Conservation (phyloP, 1,284 basidiomycete genomes). For the Austroboletus niveus region DNA sequence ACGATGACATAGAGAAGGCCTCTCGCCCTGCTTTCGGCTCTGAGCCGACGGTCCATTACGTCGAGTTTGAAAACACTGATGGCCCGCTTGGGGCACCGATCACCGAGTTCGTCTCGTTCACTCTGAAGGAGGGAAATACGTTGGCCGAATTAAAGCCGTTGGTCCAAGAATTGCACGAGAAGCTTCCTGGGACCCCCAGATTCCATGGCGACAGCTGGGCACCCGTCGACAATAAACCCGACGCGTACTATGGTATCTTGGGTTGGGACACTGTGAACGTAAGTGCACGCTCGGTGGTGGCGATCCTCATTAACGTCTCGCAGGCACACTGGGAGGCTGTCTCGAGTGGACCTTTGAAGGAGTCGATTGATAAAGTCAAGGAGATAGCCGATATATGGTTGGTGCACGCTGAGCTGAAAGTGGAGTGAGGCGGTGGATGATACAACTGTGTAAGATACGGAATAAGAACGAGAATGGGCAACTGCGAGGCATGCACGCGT, state of each 20-base stretch:
- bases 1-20: slow-evolving; percentile 1
- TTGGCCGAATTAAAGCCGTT: slow-evolving; percentile 21
- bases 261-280: slow-evolving; percentile 34
- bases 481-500: slow-evolving; percentile 15
- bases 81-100: slow-evolving; percentile 26
- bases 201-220: slow-evolving; percentile 35
- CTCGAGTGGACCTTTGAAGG: slow-evolving; percentile 24
- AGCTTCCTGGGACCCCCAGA: slow-evolving; percentile 16
- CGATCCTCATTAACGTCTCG: neutral
- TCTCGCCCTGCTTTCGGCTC: slow-evolving; percentile 18
- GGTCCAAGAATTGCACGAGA: slow-evolving; percentile 22
- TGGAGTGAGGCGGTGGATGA: slow-evolving; percentile 2
- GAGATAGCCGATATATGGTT: slow-evolving; percentile 30
- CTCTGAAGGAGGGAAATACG: slow-evolving; percentile 24
- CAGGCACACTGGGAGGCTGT: slow-evolving; percentile 35
- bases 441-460: neutral
- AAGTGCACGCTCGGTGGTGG: neutral
- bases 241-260: slow-evolving; percentile 28
- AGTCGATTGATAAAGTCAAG: slow-evolving; percentile 26
- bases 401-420: slow-evolving; percentile 28
- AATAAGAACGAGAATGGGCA: slow-evolving; percentile 1
- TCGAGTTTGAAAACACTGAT: slow-evolving; percentile 24
- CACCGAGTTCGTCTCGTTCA: slow-evolving; percentile 35
- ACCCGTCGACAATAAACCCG: slow-evolving; percentile 16
- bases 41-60: slow-evolving; percentile 13